Conservation (phyloP, 495 filamentous ascomycete species). For the Wilcoxina mikolae region DNA sequence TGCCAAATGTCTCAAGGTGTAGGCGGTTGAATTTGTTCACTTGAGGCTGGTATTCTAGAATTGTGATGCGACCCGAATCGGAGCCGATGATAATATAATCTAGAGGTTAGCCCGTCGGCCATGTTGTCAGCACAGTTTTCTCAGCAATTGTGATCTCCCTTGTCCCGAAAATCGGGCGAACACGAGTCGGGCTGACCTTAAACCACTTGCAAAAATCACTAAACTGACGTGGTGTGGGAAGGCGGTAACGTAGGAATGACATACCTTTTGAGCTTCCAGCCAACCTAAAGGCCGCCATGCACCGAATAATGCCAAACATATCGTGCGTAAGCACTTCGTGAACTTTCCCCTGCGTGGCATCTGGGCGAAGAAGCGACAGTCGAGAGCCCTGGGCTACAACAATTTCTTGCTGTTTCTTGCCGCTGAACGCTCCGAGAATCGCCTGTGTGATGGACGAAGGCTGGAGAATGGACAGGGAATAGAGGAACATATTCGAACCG, state of each 20-base stretch:
- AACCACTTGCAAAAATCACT: slow-evolving; percentile 56
- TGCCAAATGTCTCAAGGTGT: slow-evolving; percentile 93
- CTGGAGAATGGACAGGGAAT: slow-evolving; percentile 84
- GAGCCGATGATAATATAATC: slow-evolving; percentile 94
- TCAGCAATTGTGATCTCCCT: neutral
- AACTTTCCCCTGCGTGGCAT: slow-evolving; percentile 71
- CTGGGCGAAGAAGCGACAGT: slow-evolving; percentile 73
- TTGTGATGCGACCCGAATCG: slow-evolving; percentile 86
- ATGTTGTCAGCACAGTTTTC: slow-evolving; percentile 48
- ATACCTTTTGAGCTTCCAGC: slow-evolving; percentile 94
- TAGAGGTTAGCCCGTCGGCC: slow-evolving; percentile 33
- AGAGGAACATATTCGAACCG: slow-evolving; percentile 94
- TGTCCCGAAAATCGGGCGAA: neutral
- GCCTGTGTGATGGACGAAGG: slow-evolving; percentile 79
- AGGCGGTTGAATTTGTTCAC: slow-evolving; percentile 79
- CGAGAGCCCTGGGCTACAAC: slow-evolving; percentile 83
- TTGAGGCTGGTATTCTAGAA: slow-evolving; percentile 78
- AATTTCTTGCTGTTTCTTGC: slow-evolving; percentile 92
- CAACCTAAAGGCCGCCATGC: slow-evolving; percentile 72
- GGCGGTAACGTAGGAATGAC: slow-evolving; percentile 30
- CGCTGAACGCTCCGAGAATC: slow-evolving; percentile 83
- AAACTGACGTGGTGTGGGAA: slow-evolving; percentile 52
- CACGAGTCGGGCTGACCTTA: slow-evolving; percentile 23
- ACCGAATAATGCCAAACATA: slow-evolving; percentile 86
- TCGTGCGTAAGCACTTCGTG: slow-evolving; percentile 75